Percentiles rank a stretch among this genome's conserved stretches.
Evolutionary conservation across 2,329 filamentous ascomycete species (phyloP).

Genomic region (Penicillium sp.): DNA sequence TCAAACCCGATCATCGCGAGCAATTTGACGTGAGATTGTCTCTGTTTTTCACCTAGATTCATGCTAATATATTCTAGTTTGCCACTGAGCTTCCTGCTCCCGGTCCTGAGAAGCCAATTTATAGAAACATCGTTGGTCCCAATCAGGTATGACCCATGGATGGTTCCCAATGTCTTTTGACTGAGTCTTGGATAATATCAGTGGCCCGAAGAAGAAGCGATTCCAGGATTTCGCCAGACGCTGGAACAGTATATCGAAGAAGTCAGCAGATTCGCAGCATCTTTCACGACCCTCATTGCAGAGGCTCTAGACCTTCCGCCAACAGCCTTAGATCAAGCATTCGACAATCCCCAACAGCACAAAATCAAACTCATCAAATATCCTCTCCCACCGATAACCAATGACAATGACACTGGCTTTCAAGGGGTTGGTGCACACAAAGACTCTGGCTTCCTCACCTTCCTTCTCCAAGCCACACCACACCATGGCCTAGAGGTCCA

Average conservation of each 20-base stretch:
- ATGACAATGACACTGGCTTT: conserved; percentile 27
- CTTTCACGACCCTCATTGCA: conserved; percentile 33
- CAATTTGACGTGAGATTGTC: conserved; percentile 34
- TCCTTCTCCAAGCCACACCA: conserved; percentile 47
- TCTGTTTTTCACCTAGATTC: neutral
- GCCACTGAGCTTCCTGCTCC: conserved; percentile 39
- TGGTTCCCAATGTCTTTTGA: neutral
- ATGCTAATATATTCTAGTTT: conserved; percentile 27
- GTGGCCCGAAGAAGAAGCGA: conserved; percentile 35
- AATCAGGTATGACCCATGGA: conserved; percentile 30
- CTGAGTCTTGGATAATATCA: conserved; percentile 1
- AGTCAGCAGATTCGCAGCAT: conserved; percentile 25
- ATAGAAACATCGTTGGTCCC: conserved; percentile 36
- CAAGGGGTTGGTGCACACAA: conserved; percentile 50
- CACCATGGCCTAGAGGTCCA: conserved; percentile 51
- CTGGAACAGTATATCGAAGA: conserved; percentile 32
- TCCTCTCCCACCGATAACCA: conserved; percentile 33
- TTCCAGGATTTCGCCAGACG: conserved; percentile 33
- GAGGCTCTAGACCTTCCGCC: conserved; percentile 33
- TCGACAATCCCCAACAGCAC: conserved; percentile 35
- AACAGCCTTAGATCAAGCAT: conserved; percentile 32
- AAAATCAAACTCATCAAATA: conserved; percentile 47
- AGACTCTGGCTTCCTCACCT: conserved; percentile 52
- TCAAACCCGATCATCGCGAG: conserved; percentile 35
- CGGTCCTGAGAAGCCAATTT: conserved; percentile 33